Percentiles rank a stretch among this genome's conserved stretches.
phyloP scores from a whole-genome alignment of 2,329 filamentous ascomycete genomes.

The Juglanconis sp. region DNA sequence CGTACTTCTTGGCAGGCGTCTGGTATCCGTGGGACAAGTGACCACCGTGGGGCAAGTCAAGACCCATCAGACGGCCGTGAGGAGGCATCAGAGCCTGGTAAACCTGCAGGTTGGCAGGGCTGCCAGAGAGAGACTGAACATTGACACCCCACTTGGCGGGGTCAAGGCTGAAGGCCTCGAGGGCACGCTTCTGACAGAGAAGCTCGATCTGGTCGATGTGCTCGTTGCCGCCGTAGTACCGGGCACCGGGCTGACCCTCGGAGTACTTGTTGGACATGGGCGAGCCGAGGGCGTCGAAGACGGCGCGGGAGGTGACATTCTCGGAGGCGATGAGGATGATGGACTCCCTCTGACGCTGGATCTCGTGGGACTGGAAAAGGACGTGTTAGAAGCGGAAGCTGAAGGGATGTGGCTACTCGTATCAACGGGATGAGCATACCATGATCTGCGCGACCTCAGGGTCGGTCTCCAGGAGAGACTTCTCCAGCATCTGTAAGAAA shows the following conservation, averaged over 20 bases:
- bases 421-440: slow-evolving; percentile 52
- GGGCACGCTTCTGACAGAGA: slow-evolving; percentile 89
- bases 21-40: slow-evolving; percentile 98
- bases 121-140: slow-evolving; percentile 89
- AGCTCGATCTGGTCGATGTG: slow-evolving; percentile 96
- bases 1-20: slow-evolving; percentile 84
- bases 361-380: slow-evolving; percentile 70
- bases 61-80: slow-evolving; percentile 94
- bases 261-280: slow-evolving; percentile 99
- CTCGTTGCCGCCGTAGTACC: slow-evolving; percentile 99
- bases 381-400: not conserved
- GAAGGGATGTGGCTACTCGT: not conserved
- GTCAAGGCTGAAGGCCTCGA: slow-evolving; percentile 86
- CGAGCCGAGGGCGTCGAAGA: slow-evolving; percentile 94
- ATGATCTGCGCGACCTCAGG: slow-evolving; percentile 95
- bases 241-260: slow-evolving; percentile 94
- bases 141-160: slow-evolving; percentile 95
- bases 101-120: slow-evolving; percentile 94
- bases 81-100: slow-evolving; percentile 97
- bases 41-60: slow-evolving; percentile 90
- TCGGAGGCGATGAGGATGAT: slow-evolving; percentile 98
- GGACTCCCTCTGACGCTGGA: slow-evolving; percentile 95
- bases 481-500: slow-evolving; percentile 81
- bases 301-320: slow-evolving; percentile 97
- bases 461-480: slow-evolving; percentile 85